Conservation (phyloP, 2,329 filamentous ascomycete species). For the Plectosphaerella plurivora region DNA sequence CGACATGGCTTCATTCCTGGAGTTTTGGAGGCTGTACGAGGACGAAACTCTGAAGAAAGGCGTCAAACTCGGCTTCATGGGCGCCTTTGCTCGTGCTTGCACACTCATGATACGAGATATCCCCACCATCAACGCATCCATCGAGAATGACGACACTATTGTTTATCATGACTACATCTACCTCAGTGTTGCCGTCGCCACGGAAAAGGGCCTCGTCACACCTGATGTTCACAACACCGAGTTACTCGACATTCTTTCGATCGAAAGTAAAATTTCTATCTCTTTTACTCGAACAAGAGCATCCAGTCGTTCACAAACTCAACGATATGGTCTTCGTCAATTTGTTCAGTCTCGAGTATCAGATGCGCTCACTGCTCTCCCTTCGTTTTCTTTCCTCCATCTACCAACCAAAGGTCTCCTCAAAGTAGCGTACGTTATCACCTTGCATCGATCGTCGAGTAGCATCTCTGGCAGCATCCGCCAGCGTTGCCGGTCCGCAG, state of each 20-base stretch:
- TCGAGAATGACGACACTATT: constrained; percentile 96
- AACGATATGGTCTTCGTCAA: too few species aligned
- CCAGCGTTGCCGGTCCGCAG: too few species aligned
- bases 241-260: constrained; percentile 77
- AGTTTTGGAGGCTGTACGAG: constrained; percentile 96
- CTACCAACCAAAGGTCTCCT: too few species aligned
- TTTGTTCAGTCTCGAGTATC: too few species aligned
- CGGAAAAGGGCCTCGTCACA: constrained; percentile 94
- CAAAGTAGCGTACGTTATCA: too few species aligned
- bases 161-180: constrained; percentile 98
- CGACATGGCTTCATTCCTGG: constrained; percentile 97
- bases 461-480: too few species aligned
- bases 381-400: too few species aligned
- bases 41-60: constrained; percentile 92
- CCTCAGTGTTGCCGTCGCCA: constrained; percentile 94
- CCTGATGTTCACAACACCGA: constrained; percentile 95
- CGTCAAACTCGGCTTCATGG: constrained; percentile 99
- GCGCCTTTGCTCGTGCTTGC: constrained; percentile 86
- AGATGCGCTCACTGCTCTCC: too few species aligned
- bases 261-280: too few species aligned
- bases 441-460: too few species aligned
- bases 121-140: constrained; percentile 93
- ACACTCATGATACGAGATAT: constrained; percentile 91
- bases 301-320: too few species aligned
- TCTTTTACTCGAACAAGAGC: too few species aligned